phyloP scores from a whole-genome alignment of 371 early-diverging fungal genomes.

The Coelomomyces lativittatus region DNA sequence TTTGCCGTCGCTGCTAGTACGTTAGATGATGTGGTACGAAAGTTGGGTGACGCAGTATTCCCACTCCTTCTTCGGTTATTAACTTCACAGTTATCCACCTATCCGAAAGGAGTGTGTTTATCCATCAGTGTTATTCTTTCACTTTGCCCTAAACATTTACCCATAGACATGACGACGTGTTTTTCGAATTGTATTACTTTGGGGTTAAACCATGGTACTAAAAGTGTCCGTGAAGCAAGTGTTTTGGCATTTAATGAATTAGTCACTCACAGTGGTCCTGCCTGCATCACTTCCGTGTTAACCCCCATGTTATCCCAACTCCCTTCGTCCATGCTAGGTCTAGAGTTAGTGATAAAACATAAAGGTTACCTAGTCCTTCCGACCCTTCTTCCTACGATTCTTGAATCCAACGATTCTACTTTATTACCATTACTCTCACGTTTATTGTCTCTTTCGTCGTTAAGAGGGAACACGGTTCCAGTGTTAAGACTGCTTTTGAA shows the following conservation, averaged over 20 bases:
- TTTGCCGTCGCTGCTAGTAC: conserved; percentile 59
- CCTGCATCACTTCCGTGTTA: conserved; percentile 76
- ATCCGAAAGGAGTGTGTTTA: background rate
- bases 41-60: conserved; percentile 76
- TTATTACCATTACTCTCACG: conserved; percentile 56
- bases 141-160: conserved; percentile 43
- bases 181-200: too few species aligned
- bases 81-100: background rate
- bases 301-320: conserved; percentile 69
- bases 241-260: conserved; percentile 81
- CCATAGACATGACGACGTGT: background rate
- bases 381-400: conserved; percentile 76
- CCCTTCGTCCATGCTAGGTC: conserved; percentile 58
- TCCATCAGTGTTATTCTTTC: too few species aligned
- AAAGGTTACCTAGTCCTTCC: conserved; percentile 89
- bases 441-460: conserved; percentile 36
- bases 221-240: conserved; percentile 77
- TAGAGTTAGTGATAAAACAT: conserved; percentile 89
- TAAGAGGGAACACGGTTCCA: conserved; percentile 44
- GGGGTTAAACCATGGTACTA: background rate
- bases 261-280: conserved; percentile 69
- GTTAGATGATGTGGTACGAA: conserved; percentile 81
- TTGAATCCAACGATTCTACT: conserved; percentile 5
- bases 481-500: conserved; percentile 51
- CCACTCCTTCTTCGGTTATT: conserved; percentile 64